phyloP scores from a whole-genome alignment of 495 filamentous ascomycete genomes.

The Hyaloscypha finlandica region DNA sequence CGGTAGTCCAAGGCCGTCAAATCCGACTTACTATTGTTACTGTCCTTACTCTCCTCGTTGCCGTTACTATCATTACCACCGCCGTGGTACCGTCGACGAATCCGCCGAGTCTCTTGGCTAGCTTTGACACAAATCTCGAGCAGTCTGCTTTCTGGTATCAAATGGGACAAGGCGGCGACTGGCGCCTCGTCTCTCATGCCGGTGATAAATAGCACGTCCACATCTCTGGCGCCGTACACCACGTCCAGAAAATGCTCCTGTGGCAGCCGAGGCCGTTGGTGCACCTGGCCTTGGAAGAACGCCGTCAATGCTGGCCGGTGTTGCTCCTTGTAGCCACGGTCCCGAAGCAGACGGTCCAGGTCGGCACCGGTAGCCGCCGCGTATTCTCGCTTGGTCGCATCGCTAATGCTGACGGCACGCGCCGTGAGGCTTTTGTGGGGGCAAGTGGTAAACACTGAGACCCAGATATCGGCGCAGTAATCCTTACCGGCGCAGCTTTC shows the following conservation, averaged over 20 bases:
- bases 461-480: conserved; percentile 59
- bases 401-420: conserved; percentile 59
- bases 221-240: conserved; percentile 46
- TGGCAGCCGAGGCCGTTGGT: conserved; percentile 47
- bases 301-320: conserved; percentile 55
- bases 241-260: conserved; percentile 57
- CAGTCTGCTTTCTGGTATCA: conserved; percentile 57
- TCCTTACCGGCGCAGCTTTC: conserved; percentile 61
- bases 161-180: conserved; percentile 53
- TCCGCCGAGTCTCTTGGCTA: conserved; percentile 44
- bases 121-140: conserved; percentile 55
- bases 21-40: conserved; percentile 36
- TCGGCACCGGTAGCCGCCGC: conserved; percentile 54
- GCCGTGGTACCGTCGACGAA: conserved; percentile 40
- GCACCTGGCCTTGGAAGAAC: conserved; percentile 55
- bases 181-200: conserved; percentile 68
- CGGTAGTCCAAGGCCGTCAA: conserved; percentile 38
- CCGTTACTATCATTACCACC: conserved; percentile 31
- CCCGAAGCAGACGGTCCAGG: conserved; percentile 46
- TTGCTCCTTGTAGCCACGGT: conserved; percentile 64
- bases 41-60: conserved; percentile 32
- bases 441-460: conserved; percentile 40
- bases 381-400: conserved; percentile 60
- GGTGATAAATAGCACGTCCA: conserved; percentile 62
- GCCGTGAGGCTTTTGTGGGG: conserved; percentile 41